Evolutionary conservation across 805 yeast species (phyloP).

Genomic region (Spencermartinsiella europaea): DNA sequence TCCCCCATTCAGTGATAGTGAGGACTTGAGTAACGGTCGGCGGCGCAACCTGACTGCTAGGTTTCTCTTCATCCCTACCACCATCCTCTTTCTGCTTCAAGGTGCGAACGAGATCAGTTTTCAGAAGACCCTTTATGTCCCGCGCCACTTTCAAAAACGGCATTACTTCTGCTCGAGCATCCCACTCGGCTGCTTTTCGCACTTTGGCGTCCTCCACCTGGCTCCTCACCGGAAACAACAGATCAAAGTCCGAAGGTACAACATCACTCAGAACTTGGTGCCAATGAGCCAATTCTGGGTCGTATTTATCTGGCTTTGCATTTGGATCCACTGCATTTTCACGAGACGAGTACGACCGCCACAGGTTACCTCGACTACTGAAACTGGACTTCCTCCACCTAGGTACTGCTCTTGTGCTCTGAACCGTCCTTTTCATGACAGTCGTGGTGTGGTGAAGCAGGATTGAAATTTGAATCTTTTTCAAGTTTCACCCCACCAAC

Average conservation of each 20-base stretch:
- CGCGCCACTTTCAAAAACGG: not conserved
- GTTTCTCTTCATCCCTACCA: not conserved
- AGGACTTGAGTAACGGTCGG: not conserved
- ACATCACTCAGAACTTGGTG: not conserved
- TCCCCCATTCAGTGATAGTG: constrained; percentile 21
- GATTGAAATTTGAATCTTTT: too few species aligned
- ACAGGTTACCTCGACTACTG: too few species aligned
- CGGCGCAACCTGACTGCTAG: not conserved
- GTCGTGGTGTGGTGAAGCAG: too few species aligned
- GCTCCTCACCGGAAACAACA: not conserved
- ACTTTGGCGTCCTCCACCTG: not conserved
- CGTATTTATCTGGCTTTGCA: not conserved
- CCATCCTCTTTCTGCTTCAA: not conserved
- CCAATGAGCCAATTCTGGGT: not conserved
- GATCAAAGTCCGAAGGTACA: not conserved
- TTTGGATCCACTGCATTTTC: not conserved
- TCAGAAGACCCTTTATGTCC: not conserved
- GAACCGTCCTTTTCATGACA: too few species aligned
- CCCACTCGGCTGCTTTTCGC: not conserved
- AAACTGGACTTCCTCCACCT: too few species aligned
- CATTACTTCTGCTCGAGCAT: not conserved
- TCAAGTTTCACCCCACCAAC: too few species aligned
- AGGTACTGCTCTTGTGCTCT: too few species aligned
- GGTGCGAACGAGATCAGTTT: not conserved
- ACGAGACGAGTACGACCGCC: too few species aligned